Conservation (phyloP, 768 basidiomycete genomes). For the Ramaria rubella region DNA sequence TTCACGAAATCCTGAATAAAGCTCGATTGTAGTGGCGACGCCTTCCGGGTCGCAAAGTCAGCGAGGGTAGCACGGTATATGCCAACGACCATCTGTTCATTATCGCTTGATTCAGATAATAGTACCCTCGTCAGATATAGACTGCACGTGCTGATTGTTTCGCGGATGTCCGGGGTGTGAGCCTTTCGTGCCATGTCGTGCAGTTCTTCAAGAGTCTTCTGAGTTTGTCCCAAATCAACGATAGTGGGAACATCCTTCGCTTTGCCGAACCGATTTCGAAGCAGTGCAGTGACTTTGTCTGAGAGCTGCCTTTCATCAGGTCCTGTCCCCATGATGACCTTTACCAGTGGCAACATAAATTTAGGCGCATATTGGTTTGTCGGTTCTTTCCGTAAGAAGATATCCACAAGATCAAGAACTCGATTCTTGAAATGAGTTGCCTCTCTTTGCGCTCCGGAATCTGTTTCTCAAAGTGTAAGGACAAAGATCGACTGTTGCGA, state of each 20-base stretch:
- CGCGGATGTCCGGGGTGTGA: slow-evolving; percentile 54
- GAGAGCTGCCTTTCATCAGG: slow-evolving; percentile 82
- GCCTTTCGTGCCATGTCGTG: slow-evolving; percentile 68
- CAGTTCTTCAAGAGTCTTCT: slow-evolving; percentile 49
- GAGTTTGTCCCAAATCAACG: slow-evolving; percentile 38
- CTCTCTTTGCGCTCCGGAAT: slow-evolving; percentile 69
- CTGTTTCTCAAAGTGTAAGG: slow-evolving; percentile 29
- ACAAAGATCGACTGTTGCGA: slow-evolving; percentile 3
- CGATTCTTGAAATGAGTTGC: slow-evolving; percentile 96
- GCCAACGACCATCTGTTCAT: slow-evolving; percentile 38
- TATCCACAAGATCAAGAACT: slow-evolving; percentile 90
- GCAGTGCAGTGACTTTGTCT: slow-evolving; percentile 78
- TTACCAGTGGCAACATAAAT: slow-evolving; percentile 69
- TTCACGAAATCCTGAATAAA: slow-evolving; percentile 79
- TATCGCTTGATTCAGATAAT: slow-evolving; percentile 32
- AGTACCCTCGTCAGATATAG: slow-evolving; percentile 58
- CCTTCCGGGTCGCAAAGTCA: slow-evolving; percentile 78
- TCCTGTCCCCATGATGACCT: slow-evolving; percentile 58
- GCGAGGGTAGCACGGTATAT: slow-evolving; percentile 58
- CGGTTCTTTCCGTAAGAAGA: slow-evolving; percentile 70
- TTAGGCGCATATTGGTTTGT: slow-evolving; percentile 62
- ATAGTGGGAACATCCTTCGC: slow-evolving; percentile 56
- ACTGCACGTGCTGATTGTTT: slow-evolving; percentile 60
- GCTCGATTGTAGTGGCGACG: slow-evolving; percentile 58
- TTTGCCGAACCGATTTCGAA: slow-evolving; percentile 68